Evolutionary conservation across 2,329 filamentous ascomycete genomes (phyloP).

Genomic region (Shiraia bambusicola): DNA sequence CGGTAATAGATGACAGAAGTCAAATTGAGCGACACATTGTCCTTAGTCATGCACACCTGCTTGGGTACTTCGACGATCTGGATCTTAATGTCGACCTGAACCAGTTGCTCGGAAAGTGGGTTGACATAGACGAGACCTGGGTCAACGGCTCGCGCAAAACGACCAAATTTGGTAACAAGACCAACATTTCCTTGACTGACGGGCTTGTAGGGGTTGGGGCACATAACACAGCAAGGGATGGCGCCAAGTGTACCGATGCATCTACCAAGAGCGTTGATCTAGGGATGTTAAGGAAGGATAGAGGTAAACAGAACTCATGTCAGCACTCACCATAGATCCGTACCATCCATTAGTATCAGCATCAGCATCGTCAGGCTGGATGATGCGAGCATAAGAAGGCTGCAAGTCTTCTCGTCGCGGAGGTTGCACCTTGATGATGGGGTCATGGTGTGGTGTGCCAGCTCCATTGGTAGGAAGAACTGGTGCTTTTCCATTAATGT

Average conservation of each 20-base stretch:
- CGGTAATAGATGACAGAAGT: constrained; percentile 99
- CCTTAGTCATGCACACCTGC: constrained; percentile 99
- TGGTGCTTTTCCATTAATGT: constrained; percentile 43
- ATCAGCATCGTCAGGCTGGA: constrained; percentile 65
- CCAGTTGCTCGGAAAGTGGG: constrained; percentile 84
- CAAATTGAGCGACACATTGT: constrained; percentile 92
- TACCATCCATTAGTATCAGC: constrained; percentile 83
- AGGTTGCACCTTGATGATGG: constrained; percentile 67
- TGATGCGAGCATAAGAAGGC: constrained; percentile 71
- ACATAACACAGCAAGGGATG: constrained; percentile 86
- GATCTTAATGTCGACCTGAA: constrained; percentile 97
- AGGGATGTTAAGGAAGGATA: constrained; percentile 3
- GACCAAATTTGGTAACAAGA: constrained; percentile 91
- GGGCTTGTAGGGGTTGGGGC: constrained; percentile 93
- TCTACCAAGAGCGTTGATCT: constrained; percentile 72
- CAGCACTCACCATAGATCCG: constrained; percentile 61
- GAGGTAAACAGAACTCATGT: background rate
- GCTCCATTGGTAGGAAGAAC: constrained; percentile 14
- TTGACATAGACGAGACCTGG: constrained; percentile 97
- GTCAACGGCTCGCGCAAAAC: constrained; percentile 93
- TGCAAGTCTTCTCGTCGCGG: constrained; percentile 83
- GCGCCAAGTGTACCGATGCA: constrained; percentile 78
- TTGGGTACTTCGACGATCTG: constrained; percentile 96
- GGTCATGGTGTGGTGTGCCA: constrained; percentile 21
- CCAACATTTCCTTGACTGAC: constrained; percentile 93